Conservation (phyloP, 1,139 yeast species). For the Protomyces inouyei region DNA sequence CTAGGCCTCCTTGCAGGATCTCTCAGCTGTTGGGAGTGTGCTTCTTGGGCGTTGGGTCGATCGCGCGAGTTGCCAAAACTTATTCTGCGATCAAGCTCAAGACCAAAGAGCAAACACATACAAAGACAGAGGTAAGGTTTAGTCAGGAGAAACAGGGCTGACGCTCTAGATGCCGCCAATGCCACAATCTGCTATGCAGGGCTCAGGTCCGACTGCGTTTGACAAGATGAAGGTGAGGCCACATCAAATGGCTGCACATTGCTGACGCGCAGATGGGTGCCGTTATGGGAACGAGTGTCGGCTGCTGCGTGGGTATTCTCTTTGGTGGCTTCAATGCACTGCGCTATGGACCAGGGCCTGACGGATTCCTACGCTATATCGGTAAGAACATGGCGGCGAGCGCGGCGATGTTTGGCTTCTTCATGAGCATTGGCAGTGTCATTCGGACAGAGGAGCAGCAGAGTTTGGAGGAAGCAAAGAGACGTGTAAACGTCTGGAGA, state of each 20-base stretch:
- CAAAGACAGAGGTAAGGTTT: background rate
- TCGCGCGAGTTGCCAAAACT: background rate
- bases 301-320: conserved; percentile 90
- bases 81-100: too few relatives aligned
- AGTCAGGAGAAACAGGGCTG: background rate
- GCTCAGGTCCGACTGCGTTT: conserved; percentile 22
- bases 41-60: background rate
- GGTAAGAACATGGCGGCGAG: conserved; percentile 97
- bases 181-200: conserved; percentile 24
- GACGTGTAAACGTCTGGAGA: background rate
- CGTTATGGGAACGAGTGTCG: conserved; percentile 93
- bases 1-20: background rate
- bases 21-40: background rate
- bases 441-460: conserved; percentile 28
- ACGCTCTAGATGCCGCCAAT: conserved; percentile 10
- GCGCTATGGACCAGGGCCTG: conserved; percentile 97
- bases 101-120: background rate
- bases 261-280: conserved; percentile 68
- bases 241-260: too few relatives aligned
- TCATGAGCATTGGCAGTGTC: conserved; percentile 32
- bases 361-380: conserved; percentile 91
- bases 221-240: conserved; percentile 24
- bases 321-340: conserved; percentile 90
- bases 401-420: conserved; percentile 81
- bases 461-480: background rate